Conservation (phyloP, 176 grass and related monocot species). For the Rhynchospora breviuscula region DNA sequence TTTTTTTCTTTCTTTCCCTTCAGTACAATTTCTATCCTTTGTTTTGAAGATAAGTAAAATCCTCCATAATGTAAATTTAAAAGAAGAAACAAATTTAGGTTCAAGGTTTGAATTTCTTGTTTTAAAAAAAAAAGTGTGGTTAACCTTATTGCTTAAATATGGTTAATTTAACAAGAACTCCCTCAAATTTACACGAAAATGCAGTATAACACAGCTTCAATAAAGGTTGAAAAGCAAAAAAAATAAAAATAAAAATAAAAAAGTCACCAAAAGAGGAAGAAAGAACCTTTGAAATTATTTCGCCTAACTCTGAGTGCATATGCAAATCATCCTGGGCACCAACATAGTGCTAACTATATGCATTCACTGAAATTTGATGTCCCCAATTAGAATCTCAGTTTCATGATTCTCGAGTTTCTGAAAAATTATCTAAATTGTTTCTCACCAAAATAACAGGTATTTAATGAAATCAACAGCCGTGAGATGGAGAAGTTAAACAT, state of each 20-base stretch:
- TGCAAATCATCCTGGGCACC: not conserved
- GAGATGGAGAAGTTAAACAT: constrained; percentile 97
- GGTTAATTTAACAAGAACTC: not conserved
- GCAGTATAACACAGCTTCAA: not conserved
- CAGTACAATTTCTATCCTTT: not conserved
- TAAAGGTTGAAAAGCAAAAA: not conserved
- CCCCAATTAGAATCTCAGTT: not conserved
- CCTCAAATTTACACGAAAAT: not conserved
- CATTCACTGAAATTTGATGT: not conserved
- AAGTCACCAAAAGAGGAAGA: not conserved
- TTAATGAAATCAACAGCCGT: constrained; percentile 91
- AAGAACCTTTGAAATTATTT: not conserved
- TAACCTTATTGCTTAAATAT: not conserved
- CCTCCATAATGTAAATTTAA: not conserved
- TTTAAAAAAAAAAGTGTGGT: not conserved
- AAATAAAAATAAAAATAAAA: not conserved
- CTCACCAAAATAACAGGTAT: constrained; percentile 36
- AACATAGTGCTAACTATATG: not conserved
- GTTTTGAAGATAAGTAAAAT: not conserved
- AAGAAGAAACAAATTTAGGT: not conserved
- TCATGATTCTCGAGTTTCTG: not conserved
- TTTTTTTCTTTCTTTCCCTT: not conserved
- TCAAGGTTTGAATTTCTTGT: not conserved
- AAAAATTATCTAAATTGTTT: not conserved
- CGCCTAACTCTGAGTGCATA: not conserved